Evolutionary conservation across 2,329 filamentous ascomycete species (phyloP).

Genomic region (Lizonia empirigonia): DNA sequence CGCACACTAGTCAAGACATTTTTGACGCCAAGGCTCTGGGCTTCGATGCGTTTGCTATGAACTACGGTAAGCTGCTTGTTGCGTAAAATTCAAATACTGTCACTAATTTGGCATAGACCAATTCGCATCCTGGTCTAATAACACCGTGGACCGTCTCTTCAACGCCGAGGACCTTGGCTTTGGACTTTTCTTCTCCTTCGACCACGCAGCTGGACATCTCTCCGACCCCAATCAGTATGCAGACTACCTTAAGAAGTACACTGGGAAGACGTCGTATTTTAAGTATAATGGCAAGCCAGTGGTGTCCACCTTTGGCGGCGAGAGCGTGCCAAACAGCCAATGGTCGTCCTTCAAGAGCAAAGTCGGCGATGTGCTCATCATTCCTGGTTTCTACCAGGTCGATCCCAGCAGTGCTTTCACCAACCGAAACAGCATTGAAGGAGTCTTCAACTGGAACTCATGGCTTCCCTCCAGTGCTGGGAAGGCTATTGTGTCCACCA

Average conservation of each 20-base stretch:
- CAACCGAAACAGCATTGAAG: conserved; percentile 37
- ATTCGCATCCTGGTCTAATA: conserved; percentile 32
- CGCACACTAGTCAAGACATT: conserved; percentile 34
- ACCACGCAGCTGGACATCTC: conserved; percentile 33
- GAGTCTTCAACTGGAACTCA: conserved; percentile 49
- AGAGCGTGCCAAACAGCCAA: conserved; percentile 24
- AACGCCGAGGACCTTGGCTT: conserved; percentile 38
- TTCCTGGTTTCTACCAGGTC: conserved; percentile 39
- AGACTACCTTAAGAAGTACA: conserved; percentile 32
- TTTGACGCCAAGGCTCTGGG: conserved; percentile 37
- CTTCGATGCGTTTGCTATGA: conserved; percentile 46
- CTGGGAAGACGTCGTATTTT: conserved; percentile 34
- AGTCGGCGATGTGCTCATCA: conserved; percentile 38
- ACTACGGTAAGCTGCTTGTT: conserved; percentile 29
- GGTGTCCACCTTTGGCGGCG: conserved; percentile 44
- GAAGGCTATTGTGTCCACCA: conserved; percentile 32
- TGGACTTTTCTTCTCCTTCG: conserved; percentile 48
- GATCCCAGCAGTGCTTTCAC: conserved; percentile 31
- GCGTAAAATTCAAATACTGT: background rate
- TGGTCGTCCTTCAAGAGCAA: conserved; percentile 32
- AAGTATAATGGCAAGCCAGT: conserved; percentile 35
- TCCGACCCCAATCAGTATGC: conserved; percentile 34
- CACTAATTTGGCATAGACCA: background rate
- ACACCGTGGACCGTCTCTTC: conserved; percentile 40
- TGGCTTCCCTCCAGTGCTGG: conserved; percentile 37